Percentiles rank a stretch among this genome's conserved stretches.
phyloP scores from a whole-genome alignment of 2,329 filamentous ascomycete genomes.

The Magnaporthiopsis poae region DNA sequence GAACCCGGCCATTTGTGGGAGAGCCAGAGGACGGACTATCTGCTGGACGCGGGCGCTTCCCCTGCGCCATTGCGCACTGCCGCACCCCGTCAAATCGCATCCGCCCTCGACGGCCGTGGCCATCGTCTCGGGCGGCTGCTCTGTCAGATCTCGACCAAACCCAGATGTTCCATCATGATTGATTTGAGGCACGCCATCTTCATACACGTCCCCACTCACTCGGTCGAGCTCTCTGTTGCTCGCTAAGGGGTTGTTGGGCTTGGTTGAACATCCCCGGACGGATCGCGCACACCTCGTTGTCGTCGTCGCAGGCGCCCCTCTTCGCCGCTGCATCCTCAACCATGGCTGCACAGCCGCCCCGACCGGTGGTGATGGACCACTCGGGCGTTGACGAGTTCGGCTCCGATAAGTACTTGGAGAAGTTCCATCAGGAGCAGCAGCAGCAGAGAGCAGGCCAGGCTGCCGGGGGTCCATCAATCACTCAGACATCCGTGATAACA shows the following conservation, averaged over 20 bases:
- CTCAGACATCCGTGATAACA: conserved; percentile 18
- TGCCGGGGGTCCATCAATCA: conserved; percentile 15
- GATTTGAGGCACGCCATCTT: conserved; percentile 9
- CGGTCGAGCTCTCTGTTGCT: conserved; percentile 11
- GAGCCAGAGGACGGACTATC: neutral
- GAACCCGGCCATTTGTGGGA: neutral
- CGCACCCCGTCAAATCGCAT: neutral
- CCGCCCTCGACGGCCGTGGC: neutral
- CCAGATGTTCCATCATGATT: conserved; percentile 25
- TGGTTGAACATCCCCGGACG: neutral
- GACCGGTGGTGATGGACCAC: conserved; percentile 44
- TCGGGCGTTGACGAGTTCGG: conserved; percentile 57
- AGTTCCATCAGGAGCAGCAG: conserved; percentile 43
- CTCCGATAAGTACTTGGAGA: conserved; percentile 54
- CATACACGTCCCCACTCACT: conserved; percentile 14
- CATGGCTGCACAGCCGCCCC: conserved; percentile 16
- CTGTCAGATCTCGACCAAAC: neutral
- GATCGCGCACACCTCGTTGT: neutral
- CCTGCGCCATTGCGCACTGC: neutral
- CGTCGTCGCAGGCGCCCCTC: neutral
- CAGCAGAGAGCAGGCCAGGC: conserved; percentile 20
- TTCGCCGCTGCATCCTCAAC: neutral
- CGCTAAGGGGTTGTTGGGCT: conserved; percentile 13
- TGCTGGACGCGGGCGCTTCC: neutral
- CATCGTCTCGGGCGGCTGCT: conserved; percentile 6